Percentiles rank a stretch among this genome's conserved stretches.
phyloP scores from a whole-genome alignment of 2,329 filamentous ascomycete species.

The Neonectria magnoliae region DNA sequence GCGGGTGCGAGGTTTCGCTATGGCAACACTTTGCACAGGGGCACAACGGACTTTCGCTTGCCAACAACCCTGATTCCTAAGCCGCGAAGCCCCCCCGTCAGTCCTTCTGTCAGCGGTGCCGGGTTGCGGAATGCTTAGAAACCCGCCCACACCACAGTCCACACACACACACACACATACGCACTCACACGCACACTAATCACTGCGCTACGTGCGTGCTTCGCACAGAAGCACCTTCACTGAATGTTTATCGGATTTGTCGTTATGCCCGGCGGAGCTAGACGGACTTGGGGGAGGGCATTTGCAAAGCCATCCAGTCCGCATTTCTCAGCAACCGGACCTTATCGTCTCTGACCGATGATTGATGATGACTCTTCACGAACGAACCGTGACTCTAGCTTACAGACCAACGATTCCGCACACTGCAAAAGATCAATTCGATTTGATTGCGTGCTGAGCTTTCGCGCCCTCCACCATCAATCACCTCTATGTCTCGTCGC shows the following conservation, averaged over 20 bases:
- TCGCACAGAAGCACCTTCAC: not conserved
- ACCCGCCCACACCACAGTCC: not conserved
- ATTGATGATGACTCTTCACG: slow-evolving; percentile 8
- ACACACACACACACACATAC: not conserved
- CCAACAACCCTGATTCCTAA: not conserved
- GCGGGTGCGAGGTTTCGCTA: not conserved
- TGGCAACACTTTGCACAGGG: not conserved
- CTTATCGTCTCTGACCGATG: slow-evolving; percentile 18
- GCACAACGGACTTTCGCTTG: not conserved
- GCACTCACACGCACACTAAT: not conserved
- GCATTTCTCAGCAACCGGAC: slow-evolving; percentile 29
- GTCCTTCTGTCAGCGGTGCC: not conserved
- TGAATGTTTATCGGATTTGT: slow-evolving; percentile 6
- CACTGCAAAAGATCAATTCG: not conserved
- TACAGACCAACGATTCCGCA: not conserved
- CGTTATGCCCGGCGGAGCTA: slow-evolving; percentile 3
- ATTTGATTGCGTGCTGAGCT: not conserved
- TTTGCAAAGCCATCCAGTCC: slow-evolving; percentile 7
- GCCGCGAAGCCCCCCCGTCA: not conserved
- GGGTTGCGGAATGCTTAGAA: not conserved
- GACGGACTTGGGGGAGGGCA: not conserved
- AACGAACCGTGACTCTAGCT: slow-evolving; percentile 9
- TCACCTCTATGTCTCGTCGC: slow-evolving; percentile 20
- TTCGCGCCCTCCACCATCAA: slow-evolving; percentile 4
- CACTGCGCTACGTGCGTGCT: not conserved